Evolutionary conservation across 1,284 basidiomycete species (phyloP), one percentile per base, ranked within the genome.

Genomic region (Melampsora larici-populina): DNA sequence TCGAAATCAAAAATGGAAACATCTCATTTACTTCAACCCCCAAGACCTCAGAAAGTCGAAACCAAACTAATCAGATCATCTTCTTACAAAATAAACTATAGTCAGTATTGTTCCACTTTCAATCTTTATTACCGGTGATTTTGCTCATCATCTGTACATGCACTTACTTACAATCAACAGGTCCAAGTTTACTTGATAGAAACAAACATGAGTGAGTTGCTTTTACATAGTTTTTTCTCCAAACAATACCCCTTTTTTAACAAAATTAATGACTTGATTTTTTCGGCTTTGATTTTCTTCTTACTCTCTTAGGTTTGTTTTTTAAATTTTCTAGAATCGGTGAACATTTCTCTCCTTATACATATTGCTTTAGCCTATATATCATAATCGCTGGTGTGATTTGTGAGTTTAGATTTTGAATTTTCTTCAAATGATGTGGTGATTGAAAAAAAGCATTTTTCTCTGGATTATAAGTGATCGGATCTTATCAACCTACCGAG

Each of bases 51-150:
- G 1, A 43, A 43, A 8, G 1, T 43, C 40, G 13, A 43, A 9
- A 43, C 5, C 5, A 7, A 9, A 43, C 40, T 43, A 43, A 43
- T 13, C 40, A 43, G 13, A 43, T 43, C 11, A 11, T 8, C 11
- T 43, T n/a, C 13, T 43, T 43, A 13, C 7, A 24, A 58, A 58
- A 58, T 8, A 58, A 58, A 58, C 5, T 7, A 33, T 29, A 97
- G 95, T 96, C 95, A 63, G 96, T 96, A 8, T 88, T 99, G 49
- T 97, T 99, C 89, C 95, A 97, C 86, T 99, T 99, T 83, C 91
- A 96, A 85, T 95, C 94, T 0, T 88, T 99, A 24, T 88, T 99
- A 17, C 89, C 97, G 81, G 94, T 97, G 83, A 90, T 97, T 79
- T 88, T 99, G 21, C 89, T 99, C 70, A 87, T 92, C 83, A 94